Base-by-base conservation (phyloP, 768 basidiomycete species). In the Tulasnella sp. region DNA sequence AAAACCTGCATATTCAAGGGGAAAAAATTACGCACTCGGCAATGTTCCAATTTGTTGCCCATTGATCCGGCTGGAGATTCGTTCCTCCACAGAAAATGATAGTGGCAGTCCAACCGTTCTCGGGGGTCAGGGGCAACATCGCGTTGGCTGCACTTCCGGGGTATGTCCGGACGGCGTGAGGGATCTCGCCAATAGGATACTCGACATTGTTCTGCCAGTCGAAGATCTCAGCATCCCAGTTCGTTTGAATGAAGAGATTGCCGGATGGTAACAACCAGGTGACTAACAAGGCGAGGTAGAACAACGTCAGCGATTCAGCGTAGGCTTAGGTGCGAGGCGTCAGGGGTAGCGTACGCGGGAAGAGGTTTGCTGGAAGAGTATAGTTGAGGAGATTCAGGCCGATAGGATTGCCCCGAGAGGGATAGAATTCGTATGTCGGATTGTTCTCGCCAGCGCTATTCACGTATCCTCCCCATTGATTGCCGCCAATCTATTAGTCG, bases 21-120 rank as follows among this genome's bases (percentile, higher is more conserved):
- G n/a, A 10, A 46, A n/a, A n/a, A n/a, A n/a, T n/a, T n/a, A n/a
- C 54, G 19, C 19, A 56, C 25, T 59, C 63, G 24, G 66, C 66
- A 38, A 67, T 66, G 60, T 62, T 61, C 65, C 66, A 66, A n/a
- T 45, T 60, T 3, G 60, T 62, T n/a, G 57, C 60, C 64, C 65
- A 66, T 45, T 66, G 65, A 49, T 66, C 65, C 12, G 64, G 61
- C 27, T 61, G 46, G 45, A 59, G 30, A 46, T 59, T 59, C 8
- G 81, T 80, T 25, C 94, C 94, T 51, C 93, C 93, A 63, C 93
- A 98, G 72, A 97, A 93, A 45, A 98, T 66, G 45, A 96, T 68
- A 0, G 90, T 89, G 0, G 85, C 88, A 0, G 77, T 80, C 69
- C 88, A 98, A 68, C 88, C 85, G 73, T 94, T 96, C 24, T 77